A percentile compares a stretch with the other conserved stretches of the same genome.
phyloP scores from a whole-genome alignment of 1,284 basidiomycete species.

The Mycosarcoma mackinlayi region DNA sequence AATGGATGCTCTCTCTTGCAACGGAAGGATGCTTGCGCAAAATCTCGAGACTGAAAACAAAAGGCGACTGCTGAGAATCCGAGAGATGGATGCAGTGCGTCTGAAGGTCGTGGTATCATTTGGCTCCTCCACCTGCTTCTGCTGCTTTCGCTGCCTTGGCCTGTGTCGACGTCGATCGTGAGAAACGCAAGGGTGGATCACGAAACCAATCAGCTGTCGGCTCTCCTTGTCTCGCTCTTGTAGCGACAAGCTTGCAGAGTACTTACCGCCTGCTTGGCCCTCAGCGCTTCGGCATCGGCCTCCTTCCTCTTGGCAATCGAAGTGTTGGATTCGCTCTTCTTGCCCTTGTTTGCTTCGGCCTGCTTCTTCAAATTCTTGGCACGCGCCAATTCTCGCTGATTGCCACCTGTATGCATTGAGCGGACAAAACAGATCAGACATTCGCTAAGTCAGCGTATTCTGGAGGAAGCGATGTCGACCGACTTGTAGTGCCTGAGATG shows the following conservation, averaged over 20 bases:
- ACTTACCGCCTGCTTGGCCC: constrained; percentile 64
- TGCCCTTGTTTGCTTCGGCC: constrained; percentile 59
- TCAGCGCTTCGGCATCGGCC: constrained; percentile 60
- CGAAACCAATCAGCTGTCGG: background rate
- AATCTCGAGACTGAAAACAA: background rate
- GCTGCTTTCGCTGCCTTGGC: constrained; percentile 45
- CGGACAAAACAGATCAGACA: no score
- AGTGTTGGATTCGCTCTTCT: constrained; percentile 53
- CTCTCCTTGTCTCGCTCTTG: background rate
- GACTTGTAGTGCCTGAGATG: no score
- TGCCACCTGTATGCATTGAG: constrained; percentile 52
- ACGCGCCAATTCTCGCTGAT: constrained; percentile 65
- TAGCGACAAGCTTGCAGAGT: background rate
- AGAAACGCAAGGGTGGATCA: background rate
- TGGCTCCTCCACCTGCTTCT: constrained; percentile 26
- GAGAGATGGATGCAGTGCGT: background rate
- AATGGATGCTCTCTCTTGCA: background rate
- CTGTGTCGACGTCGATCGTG: constrained; percentile 1
- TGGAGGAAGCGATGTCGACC: no score
- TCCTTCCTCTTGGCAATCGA: constrained; percentile 59
- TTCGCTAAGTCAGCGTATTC: no score
- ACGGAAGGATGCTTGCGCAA: constrained; percentile 1
- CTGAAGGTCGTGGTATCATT: constrained; percentile 6
- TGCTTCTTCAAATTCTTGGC: constrained; percentile 67
- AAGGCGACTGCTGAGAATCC: background rate